phyloP scores from a whole-genome alignment of 129 eudicot genomes.

The Pulicaria dysenterica region DNA sequence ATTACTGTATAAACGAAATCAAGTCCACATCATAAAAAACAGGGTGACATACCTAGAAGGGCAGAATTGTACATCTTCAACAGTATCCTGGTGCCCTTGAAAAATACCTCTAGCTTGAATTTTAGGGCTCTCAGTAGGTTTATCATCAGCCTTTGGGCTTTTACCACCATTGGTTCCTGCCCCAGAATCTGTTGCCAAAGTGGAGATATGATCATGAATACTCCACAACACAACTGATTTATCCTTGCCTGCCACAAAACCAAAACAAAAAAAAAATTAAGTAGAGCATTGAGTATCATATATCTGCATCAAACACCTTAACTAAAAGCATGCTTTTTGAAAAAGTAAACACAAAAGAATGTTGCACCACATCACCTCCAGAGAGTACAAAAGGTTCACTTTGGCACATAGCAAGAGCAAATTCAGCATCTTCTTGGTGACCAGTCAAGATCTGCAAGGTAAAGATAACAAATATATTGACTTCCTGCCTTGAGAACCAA shows the following conservation, averaged over 20 bases:
- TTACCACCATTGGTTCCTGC: constrained; percentile 55
- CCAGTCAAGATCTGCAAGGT: constrained; percentile 77
- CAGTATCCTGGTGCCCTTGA: constrained; percentile 86
- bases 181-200: constrained; percentile 68
- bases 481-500: constrained; percentile 9
- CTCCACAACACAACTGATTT: constrained; percentile 89
- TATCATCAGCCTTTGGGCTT: constrained; percentile 52
- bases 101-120: constrained; percentile 79
- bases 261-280: background rate
- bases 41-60: constrained; percentile 71
- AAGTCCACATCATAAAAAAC: constrained; percentile 7
- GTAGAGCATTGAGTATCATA: background rate
- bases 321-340: background rate
- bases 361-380: constrained; percentile 57
- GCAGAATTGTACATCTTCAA: constrained; percentile 93
- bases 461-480: constrained; percentile 22
- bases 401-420: constrained; percentile 91
- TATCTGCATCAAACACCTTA: background rate
- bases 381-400: constrained; percentile 93
- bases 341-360: background rate
- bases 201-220: constrained; percentile 88
- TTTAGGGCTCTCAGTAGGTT: constrained; percentile 54
- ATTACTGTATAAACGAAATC: background rate
- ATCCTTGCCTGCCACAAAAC: constrained; percentile 71
- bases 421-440: constrained; percentile 88